A percentile compares a stretch with the other conserved stretches of the same genome.
Conservation (phyloP, 208 protist species). For the Leishmania tarentolae region DNA sequence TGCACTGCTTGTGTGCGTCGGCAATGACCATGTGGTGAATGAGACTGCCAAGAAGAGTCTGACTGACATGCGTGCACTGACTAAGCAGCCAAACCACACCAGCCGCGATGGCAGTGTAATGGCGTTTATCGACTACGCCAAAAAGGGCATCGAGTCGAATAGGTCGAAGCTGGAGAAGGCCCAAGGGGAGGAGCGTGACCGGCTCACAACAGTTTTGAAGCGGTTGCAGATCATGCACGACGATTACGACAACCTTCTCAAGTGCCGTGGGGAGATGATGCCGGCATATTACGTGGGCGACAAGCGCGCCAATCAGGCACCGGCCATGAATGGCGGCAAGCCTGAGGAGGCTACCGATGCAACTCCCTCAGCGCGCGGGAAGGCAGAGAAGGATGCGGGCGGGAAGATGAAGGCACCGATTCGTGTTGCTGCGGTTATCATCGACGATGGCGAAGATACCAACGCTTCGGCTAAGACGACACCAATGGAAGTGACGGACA, state of each 20-base stretch:
- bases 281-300: constrained; percentile 33
- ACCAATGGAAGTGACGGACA: constrained; percentile 21
- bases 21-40: constrained; percentile 26
- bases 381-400: not conserved
- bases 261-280: constrained; percentile 23
- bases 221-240: constrained; percentile 35
- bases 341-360: constrained; percentile 3
- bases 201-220: constrained; percentile 18
- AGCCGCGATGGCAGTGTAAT: constrained; percentile 53
- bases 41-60: constrained; percentile 28
- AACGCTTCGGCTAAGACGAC: not conserved
- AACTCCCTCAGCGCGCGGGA: not conserved
- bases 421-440: constrained; percentile 21
- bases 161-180: constrained; percentile 28
- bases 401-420: constrained; percentile 15
- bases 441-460: constrained; percentile 9
- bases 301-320: constrained; percentile 24
- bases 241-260: constrained; percentile 33
- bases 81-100: constrained; percentile 46
- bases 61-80: constrained; percentile 31
- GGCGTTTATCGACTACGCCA: constrained; percentile 49
- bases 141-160: constrained; percentile 33
- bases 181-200: constrained; percentile 20
- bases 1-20: constrained; percentile 38
- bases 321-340: constrained; percentile 19